These are phyloP conservation scores for Letharia lupina DNA, from an alignment of 495 filamentous ascomycete species.

Conservation along the genomic window DNA sequence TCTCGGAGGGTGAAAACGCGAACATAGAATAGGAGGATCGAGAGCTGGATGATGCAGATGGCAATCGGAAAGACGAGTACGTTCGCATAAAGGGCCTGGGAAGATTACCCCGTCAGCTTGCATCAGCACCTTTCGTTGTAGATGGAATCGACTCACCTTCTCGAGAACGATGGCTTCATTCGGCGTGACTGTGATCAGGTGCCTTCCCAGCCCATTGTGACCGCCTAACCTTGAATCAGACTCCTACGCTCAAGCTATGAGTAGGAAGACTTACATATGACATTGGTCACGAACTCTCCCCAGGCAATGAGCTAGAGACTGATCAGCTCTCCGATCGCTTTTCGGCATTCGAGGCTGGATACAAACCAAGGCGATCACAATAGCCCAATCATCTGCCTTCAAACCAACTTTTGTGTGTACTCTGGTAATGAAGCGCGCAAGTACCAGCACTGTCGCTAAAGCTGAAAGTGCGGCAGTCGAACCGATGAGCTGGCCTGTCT, in stretches of 20 bases:
- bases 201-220: not conserved
- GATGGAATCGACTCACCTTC: not conserved
- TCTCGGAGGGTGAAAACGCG: not conserved
- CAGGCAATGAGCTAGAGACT: constrained; percentile 1
- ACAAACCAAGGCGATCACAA: not conserved
- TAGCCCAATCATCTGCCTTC: not conserved
- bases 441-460: not conserved
- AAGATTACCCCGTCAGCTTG: not conserved
- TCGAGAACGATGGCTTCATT: not conserved
- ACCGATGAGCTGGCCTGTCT: not conserved
- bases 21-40: not conserved
- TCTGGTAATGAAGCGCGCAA: constrained; percentile 3
- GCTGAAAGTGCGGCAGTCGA: not conserved
- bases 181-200: constrained; percentile 1
- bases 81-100: not conserved
- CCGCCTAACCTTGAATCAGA: not conserved
- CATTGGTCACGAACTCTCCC: not conserved
- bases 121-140: not conserved
- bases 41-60: constrained; percentile 1
- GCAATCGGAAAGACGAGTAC: not conserved
- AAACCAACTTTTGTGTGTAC: not conserved
- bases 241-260: not conserved
- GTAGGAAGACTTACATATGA: not conserved
- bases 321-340: not conserved
- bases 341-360: not conserved